Base-by-base conservation (phyloP, 2,329 filamentous ascomycete species). In the Byssochlamys sp. region DNA sequence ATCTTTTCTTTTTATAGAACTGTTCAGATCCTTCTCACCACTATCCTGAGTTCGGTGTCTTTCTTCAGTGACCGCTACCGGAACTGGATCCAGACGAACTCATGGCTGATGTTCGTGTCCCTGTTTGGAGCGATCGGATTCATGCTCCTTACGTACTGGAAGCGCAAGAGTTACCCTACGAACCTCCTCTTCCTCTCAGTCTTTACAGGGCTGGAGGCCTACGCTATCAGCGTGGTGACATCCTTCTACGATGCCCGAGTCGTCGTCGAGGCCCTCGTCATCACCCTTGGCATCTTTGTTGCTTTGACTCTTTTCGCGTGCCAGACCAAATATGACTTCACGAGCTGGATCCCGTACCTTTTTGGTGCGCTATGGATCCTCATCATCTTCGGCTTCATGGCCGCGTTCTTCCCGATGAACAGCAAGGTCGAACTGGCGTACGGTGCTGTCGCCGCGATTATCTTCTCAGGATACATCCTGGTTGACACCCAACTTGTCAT, bases 301-400 rank as follows among this genome's bases (percentile, higher is more conserved):
- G 82, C 80, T 29, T 72, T 87, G 58, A 86, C 82, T 2, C 75
- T 91, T 51, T 97, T 99, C 73, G 94, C 94, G 54, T 96, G 91
- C 83, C 94, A 99, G 79, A 89, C 89, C 63, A 95, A 95, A 74
- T 99, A 99, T 71, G 94, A 99, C 79, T 99, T 99, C 73, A 97
- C 92, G 1, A 87, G 84, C 62, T 99, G 94, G 92, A 89, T 92
- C 80, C 92, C 94, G 19, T 97, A 96, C 72, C 84, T 97, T 2
- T 95, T 95, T 68, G 91, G 91, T 58, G 86, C 81, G 0, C 82
- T 99, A 19, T 97, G 94, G 94, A 87, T 89, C 5, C 77, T 96
- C 59, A 81, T 99, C 61, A 79, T 99, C 48, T 96, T 97, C 70
- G 89, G 94, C 54, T 94, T 99, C 79, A 91, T 97, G 83, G 81